Evolutionary conservation across 169 alveolate genomes (phyloP), one percentile per base, ranked within the genome.

Genomic region (Eimeria acervulina): DNA sequence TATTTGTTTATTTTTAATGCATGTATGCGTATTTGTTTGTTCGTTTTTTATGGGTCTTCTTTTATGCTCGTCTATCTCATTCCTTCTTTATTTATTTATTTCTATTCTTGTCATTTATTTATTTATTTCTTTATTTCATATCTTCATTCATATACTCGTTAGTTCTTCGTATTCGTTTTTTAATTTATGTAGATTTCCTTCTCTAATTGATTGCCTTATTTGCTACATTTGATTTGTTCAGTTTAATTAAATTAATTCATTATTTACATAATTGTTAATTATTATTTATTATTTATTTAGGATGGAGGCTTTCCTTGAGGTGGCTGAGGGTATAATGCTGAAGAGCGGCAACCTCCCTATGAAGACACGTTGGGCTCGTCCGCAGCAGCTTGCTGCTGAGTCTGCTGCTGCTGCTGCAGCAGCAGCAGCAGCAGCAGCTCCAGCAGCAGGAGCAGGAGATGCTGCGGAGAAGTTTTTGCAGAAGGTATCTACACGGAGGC

Each of bases 391-490:
- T 44, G 52, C 28, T 23, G 55, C 88, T 15, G 88, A 76, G n/a
- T 17, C 68, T 15, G 68, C 90, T 5, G 90, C 61, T 12, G 52
- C 87, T 12, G 52, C 59, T 12, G 87, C 42, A n/a, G n/a, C 38
- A 68, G 80, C 80, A 68, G 90, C 90, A 74, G 87, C 61, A 38
- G 68, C 44, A 80, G 70, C 90, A 21, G 23, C n/a, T 15, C 61
- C 88, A 33, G 19, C 61, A 76, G 31, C n/a, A 13, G n/a, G n/a
- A 70, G 81, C 17, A 70, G 31, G n/a, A 13, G 61, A 76, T 15
- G 59, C 55, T 15, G 88, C 88, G 52, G 88, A 33, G 59, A 12
- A n/a, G 7, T n/a, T 76, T 23, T 23, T 76, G 13, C 19, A 76
- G 88, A 44, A 28, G 52, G 59, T 76, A 10, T 38, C 47, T 7